These are phyloP conservation scores for Leishmania tarentolae DNA, from an alignment of 208 protist genomes.

Conservation along the genomic window DNA sequence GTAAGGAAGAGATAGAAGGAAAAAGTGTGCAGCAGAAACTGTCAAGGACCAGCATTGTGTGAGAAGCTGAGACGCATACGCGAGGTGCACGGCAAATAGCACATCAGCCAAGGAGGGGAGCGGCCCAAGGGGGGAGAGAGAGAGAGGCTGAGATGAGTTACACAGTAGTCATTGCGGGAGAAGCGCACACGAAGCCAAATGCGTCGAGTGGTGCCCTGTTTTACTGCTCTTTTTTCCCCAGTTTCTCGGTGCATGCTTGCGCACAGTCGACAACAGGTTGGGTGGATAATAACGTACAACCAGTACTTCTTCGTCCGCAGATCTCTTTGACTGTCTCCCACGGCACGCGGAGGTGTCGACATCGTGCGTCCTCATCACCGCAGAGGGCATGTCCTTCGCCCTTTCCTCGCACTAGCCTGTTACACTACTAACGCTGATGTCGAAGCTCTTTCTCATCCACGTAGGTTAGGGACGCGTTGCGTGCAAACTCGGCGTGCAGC, in stretches of 20 bases:
- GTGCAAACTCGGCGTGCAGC: constrained; percentile 41
- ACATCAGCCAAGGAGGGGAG: neutral
- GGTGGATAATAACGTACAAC: neutral
- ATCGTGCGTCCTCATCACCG: neutral
- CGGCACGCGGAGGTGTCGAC: neutral
- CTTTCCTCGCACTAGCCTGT: neutral
- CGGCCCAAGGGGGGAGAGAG: neutral
- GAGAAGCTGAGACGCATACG: neutral
- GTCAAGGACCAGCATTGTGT: neutral
- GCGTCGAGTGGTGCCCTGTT: neutral
- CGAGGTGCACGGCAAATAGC: neutral
- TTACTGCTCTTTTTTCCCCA: neutral
- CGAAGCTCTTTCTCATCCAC: constrained; percentile 31
- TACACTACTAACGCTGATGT: neutral
- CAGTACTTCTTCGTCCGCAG: neutral
- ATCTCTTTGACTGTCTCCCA: too few species aligned
- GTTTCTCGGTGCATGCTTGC: neutral
- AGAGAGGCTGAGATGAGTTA: neutral
- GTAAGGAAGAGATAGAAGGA: neutral
- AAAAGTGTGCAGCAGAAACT: neutral
- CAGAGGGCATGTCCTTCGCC: neutral
- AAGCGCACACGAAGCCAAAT: neutral
- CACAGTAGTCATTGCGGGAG: neutral
- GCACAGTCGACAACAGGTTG: neutral
- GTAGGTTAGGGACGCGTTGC: constrained; percentile 34